Conservation (phyloP, 177 flowering plant species). For the Vitis hybrid region DNA sequence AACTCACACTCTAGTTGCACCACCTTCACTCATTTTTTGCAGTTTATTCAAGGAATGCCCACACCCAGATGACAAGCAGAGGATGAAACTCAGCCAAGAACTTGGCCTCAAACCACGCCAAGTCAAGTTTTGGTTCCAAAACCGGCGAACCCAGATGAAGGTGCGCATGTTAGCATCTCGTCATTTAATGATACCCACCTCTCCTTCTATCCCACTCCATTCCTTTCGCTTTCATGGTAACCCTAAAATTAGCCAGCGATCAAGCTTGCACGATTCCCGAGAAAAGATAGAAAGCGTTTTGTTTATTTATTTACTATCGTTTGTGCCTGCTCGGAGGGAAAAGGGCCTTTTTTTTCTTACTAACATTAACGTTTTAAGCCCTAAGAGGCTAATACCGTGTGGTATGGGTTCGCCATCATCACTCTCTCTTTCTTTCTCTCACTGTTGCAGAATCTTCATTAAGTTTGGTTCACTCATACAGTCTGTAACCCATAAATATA, state of each 20-base stretch:
- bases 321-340: too few relatives aligned
- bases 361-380: too few relatives aligned
- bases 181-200: neutral
- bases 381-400: neutral
- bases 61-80: conserved; percentile 95
- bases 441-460: neutral
- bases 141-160: conserved; percentile 95
- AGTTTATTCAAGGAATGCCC: conserved; percentile 91
- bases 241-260: conserved; percentile 6
- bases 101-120: conserved; percentile 92
- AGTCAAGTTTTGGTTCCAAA: conserved; percentile 99
- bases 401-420: conserved; percentile 8
- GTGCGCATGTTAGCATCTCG: conserved; percentile 22
- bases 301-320: neutral
- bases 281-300: conserved; percentile 9
- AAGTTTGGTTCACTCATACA: conserved; percentile 3
- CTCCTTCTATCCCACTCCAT: neutral
- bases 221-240: conserved; percentile 4
- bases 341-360: neutral
- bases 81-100: conserved; percentile 82
- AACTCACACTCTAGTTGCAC: neutral
- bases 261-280: conserved; percentile 14
- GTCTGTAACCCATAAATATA: conserved; percentile 19
- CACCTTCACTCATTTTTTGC: conserved; percentile 7
- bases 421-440: neutral